Evolutionary conservation across 2,329 filamentous ascomycete genomes (phyloP).

Genomic region (Sclerotinia glacialis): DNA sequence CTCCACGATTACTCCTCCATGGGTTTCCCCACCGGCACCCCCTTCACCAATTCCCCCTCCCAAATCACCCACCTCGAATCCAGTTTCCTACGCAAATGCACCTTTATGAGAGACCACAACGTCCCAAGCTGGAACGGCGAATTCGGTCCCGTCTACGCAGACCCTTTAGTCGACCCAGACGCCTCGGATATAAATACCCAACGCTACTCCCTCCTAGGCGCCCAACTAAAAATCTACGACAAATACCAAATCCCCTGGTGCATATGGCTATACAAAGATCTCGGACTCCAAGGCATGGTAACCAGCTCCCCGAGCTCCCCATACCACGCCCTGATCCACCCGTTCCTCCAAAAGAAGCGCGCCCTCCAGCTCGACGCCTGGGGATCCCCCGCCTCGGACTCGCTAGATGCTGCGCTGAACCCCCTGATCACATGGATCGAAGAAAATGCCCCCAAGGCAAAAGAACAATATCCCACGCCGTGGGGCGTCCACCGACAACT

Average conservation of each 20-base stretch:
- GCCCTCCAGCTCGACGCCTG: constrained; percentile 54
- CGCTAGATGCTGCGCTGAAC: constrained; percentile 35
- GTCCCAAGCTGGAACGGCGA: constrained; percentile 52
- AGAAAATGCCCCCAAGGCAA: constrained; percentile 45
- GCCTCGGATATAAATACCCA: constrained; percentile 44
- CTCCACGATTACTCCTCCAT: constrained; percentile 53
- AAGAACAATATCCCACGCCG: constrained; percentile 35
- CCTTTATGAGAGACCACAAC: constrained; percentile 45
- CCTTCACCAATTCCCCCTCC: constrained; percentile 44
- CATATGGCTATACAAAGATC: constrained; percentile 60
- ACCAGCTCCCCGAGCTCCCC: constrained; percentile 44
- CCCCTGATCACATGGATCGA: constrained; percentile 37
- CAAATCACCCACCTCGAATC: constrained; percentile 45
- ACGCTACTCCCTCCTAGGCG: constrained; percentile 47
- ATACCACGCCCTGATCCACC: constrained; percentile 51
- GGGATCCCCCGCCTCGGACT: constrained; percentile 44
- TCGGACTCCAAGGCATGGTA: constrained; percentile 56
- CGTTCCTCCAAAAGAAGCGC: constrained; percentile 56
- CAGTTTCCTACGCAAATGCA: constrained; percentile 45
- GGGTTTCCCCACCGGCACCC: constrained; percentile 48
- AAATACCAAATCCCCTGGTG: constrained; percentile 53
- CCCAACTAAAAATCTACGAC: constrained; percentile 52
- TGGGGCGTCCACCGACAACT: constrained; percentile 53
- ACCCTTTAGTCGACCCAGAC: constrained; percentile 35
- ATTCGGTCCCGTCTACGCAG: constrained; percentile 47